These are phyloP conservation scores for Oryza brachyantha DNA, from an alignment of 176 grass and related monocot genomes.

Conservation along the genomic window DNA sequence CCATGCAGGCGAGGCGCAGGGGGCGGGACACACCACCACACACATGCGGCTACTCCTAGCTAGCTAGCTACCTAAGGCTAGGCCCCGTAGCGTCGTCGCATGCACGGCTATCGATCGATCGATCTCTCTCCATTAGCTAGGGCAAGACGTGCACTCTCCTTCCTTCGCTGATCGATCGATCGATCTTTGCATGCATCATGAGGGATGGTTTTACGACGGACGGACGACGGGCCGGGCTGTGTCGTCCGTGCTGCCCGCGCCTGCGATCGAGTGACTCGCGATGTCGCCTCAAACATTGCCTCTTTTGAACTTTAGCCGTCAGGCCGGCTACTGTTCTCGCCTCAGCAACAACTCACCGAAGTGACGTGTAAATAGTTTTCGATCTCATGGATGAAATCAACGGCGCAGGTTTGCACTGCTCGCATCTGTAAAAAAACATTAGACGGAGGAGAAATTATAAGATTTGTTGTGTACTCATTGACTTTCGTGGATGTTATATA, in stretches of 20 bases:
- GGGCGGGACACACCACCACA: too few relatives aligned
- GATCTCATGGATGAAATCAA: background rate
- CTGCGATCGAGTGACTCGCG: slow-evolving; percentile 15
- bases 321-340: background rate
- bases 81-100: too few relatives aligned
- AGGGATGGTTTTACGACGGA: background rate
- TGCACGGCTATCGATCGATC: background rate
- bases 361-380: slow-evolving; percentile 17
- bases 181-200: background rate
- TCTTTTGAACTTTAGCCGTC: slow-evolving; percentile 26
- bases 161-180: too few relatives aligned
- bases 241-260: background rate
- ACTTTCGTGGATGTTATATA: too few relatives aligned
- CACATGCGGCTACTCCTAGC: background rate
- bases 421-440: too few relatives aligned
- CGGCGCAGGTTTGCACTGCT: too few relatives aligned
- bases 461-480: too few relatives aligned
- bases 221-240: background rate
- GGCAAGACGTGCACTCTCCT: slow-evolving; percentile 4
- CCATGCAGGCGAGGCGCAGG: slow-evolving; percentile 13
- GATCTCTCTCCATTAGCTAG: too few relatives aligned
- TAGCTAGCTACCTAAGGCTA: too few relatives aligned
- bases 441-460: too few relatives aligned
- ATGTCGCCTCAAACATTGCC: slow-evolving; percentile 37
- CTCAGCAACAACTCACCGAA: background rate